Evolutionary conservation across 1,284 basidiomycete species (phyloP), one percentile per base, ranked within the genome.

Genomic region (Rhodotorula sp.): DNA sequence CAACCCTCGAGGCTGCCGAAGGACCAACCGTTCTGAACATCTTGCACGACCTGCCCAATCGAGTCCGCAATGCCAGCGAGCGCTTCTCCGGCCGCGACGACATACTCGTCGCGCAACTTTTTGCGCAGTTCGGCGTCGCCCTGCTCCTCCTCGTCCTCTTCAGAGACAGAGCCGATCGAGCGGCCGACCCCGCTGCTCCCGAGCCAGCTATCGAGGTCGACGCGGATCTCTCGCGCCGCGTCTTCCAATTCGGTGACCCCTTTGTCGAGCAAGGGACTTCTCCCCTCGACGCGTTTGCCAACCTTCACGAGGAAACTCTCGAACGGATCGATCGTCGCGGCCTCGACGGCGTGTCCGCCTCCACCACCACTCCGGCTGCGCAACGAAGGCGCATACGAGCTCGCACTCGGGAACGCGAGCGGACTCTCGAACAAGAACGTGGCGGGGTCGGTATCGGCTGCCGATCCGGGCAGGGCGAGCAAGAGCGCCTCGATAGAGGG

Each of bases 341-440:
- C 22, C 33, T 2, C 10, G 18, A 4, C 17, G 22, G 4, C 30
- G 30, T 37, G 30, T 20, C 20, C 30, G 3, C 12, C 15, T 3
- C 22, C 7, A 4, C 42, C 44, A 3, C 17, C 26, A 53, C 29
- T 18, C 54, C 18, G 1, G 46, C 20, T 4, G 67, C 45, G 42
- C 63, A 42, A 20, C 49, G 7, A 63, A 22, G 17, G 66, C n/a
- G 24, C 62, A 29, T 55, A 46, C 29, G 42, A 44, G 18, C 29
- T 26, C 5, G 62, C 53, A 22, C 17, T 20, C 10, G 75, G 75
- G 60, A 77, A 75, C 6, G 65, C 56, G 33, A 76, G 62, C 6
- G 69, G 71, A 8, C 58, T 22, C 1, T 76, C 75, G 60, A 76
- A 76, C 17, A 76, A 59, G 69, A 73, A 75, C 10, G 46, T 8